Conservation (phyloP, 2,329 filamentous ascomycete species). For the Pseudogymnoascus sp. region DNA sequence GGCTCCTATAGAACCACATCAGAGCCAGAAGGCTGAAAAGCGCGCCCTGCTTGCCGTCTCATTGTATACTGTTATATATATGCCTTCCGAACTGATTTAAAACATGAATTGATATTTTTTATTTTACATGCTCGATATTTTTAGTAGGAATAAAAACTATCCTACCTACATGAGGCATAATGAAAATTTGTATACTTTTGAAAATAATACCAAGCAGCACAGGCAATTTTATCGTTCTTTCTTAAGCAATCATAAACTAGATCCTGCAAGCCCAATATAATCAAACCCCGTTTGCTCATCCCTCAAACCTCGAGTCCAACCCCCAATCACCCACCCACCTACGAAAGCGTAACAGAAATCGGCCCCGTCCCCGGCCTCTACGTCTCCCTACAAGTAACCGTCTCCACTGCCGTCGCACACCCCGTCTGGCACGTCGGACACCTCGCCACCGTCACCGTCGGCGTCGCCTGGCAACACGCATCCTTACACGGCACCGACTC, state of each 20-base stretch:
- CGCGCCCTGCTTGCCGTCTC: background rate
- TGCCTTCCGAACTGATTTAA: too few relatives aligned
- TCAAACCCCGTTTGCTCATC: background rate
- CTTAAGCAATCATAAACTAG: background rate
- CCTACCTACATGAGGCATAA: too few relatives aligned
- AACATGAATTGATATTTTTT: too few relatives aligned
- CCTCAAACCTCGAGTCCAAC: background rate
- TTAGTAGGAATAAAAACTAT: too few relatives aligned
- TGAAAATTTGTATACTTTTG: background rate
- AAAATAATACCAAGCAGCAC: background rate
- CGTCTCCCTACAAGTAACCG: constrained; percentile 9
- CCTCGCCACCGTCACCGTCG: constrained; percentile 21
- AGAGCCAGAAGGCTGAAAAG: background rate
- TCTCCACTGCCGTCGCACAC: constrained; percentile 22
- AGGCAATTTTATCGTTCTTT: background rate
- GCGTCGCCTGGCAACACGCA: constrained; percentile 32
- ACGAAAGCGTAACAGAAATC: background rate
- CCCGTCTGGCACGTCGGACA: constrained; percentile 23
- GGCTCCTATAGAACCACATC: background rate
- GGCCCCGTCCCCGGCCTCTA: background rate
- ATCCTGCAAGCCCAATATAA: background rate
- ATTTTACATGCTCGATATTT: too few relatives aligned
- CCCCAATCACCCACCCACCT: background rate
- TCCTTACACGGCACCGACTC: constrained; percentile 32
- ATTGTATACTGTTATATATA: background rate